Percentiles rank a stretch among this genome's conserved stretches.
Conservation (phyloP, 78 protist genomes). For the Capsaspora owczarzaki region DNA sequence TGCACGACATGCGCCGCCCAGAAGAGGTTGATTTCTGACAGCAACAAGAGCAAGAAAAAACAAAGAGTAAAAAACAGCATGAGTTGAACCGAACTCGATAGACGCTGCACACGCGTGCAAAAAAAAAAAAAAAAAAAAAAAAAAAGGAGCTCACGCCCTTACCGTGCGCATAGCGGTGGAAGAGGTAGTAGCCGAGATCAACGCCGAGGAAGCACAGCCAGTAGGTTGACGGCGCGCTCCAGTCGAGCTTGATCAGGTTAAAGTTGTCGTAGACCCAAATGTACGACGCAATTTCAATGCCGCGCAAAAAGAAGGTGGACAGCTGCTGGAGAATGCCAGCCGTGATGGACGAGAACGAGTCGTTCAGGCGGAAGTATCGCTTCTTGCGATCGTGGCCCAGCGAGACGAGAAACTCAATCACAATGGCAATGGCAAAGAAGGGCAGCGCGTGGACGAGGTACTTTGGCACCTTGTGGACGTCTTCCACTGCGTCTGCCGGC, state of each 20-base stretch:
- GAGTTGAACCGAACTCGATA: not conserved
- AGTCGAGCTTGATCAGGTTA: not conserved
- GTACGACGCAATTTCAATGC: not conserved
- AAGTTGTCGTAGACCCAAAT: not conserved
- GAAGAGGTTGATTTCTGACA: constrained; percentile 10
- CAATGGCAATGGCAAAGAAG: not conserved
- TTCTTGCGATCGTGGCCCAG: not conserved
- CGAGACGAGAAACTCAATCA: not conserved
- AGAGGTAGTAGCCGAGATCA: constrained; percentile 4
- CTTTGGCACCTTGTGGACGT: not conserved
- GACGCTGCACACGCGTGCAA: no score
- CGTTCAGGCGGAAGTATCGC: not conserved
- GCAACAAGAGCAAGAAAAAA: not conserved
- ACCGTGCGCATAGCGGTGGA: constrained; percentile 8
- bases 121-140: no score
- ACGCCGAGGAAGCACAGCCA: not conserved
- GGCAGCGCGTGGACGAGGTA: not conserved
- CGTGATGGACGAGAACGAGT: not conserved
- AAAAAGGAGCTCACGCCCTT: not conserved
- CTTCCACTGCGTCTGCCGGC: not conserved
- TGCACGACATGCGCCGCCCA: constrained; percentile 65
- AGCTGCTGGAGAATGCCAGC: constrained; percentile 1
- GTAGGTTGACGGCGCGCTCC: not conserved
- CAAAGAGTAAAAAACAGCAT: not conserved
- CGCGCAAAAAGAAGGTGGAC: not conserved